A percentile compares a stretch with the other conserved stretches of the same genome.
Evolutionary conservation across 805 yeast genomes (phyloP).

Genomic region (Sungouiella thailandica): DNA sequence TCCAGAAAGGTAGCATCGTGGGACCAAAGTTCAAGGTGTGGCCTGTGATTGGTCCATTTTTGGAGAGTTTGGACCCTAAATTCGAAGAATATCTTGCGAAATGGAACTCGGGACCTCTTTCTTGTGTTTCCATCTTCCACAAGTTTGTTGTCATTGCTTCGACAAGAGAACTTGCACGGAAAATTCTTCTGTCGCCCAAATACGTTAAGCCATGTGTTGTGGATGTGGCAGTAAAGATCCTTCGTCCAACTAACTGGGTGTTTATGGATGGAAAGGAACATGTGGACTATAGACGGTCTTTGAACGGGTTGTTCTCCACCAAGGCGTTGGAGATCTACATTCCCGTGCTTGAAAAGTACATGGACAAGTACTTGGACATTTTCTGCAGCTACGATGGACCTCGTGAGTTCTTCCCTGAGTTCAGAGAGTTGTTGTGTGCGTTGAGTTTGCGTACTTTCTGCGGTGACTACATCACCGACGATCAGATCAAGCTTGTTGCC

Average conservation of each 20-base stretch:
- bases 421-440: conserved; percentile 96
- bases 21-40: conserved; percentile 86
- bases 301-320: conserved; percentile 85
- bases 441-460: conserved; percentile 89
- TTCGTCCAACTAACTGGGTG: conserved; percentile 97
- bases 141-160: conserved; percentile 72
- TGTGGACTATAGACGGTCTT: conserved; percentile 83
- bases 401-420: conserved; percentile 79
- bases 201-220: conserved; percentile 97
- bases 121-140: conserved; percentile 97
- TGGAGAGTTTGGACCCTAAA: conserved; percentile 92
- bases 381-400: conserved; percentile 66
- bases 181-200: conserved; percentile 50
- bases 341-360: conserved; percentile 78
- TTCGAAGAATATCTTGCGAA: conserved; percentile 89
- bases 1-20: conserved; percentile 80
- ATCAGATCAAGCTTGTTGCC: conserved; percentile 80
- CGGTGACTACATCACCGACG: conserved; percentile 91
- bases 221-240: conserved; percentile 90
- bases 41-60: conserved; percentile 95
- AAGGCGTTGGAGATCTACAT: conserved; percentile 78
- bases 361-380: conserved; percentile 72
- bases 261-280: conserved; percentile 95
- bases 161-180: conserved; percentile 16
- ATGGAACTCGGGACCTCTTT: conserved; percentile 91